These are phyloP conservation scores for Inosperma sp. DNA, from an alignment of 768 basidiomycete genomes.

Conservation along the genomic window DNA sequence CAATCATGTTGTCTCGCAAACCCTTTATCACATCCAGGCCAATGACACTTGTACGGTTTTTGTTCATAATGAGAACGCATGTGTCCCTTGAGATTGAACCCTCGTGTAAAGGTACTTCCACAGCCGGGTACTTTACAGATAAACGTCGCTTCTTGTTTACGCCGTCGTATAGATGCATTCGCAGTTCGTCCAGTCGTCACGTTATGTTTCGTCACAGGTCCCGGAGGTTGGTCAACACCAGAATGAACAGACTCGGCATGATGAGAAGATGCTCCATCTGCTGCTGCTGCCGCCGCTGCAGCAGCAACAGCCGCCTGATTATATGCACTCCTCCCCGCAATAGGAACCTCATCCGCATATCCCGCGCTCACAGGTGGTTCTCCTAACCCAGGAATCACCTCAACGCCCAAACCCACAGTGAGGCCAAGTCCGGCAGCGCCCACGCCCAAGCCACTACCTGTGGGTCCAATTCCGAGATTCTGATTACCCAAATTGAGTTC, in stretches of 20 bases:
- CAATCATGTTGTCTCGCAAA: slow-evolving; percentile 95
- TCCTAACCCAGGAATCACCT: slow-evolving; percentile 18
- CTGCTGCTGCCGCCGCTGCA: not conserved
- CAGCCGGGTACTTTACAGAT: slow-evolving; percentile 78
- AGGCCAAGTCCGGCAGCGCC: slow-evolving; percentile 12
- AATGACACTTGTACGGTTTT: slow-evolving; percentile 91
- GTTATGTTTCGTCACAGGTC: slow-evolving; percentile 57
- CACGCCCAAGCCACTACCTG: slow-evolving; percentile 6
- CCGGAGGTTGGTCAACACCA: not conserved
- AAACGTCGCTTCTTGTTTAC: slow-evolving; percentile 88
- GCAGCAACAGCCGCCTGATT: slow-evolving; percentile 10
- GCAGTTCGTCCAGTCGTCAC: slow-evolving; percentile 90
- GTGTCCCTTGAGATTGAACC: slow-evolving; percentile 96
- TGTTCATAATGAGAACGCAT: slow-evolving; percentile 93
- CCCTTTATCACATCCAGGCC: slow-evolving; percentile 92
- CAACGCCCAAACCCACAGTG: slow-evolving; percentile 7
- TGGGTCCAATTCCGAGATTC: not conserved
- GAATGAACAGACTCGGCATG: slow-evolving; percentile 13
- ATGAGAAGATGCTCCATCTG: not conserved
- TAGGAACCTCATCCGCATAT: slow-evolving; percentile 26
- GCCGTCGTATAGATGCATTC: slow-evolving; percentile 76
- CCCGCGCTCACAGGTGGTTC: slow-evolving; percentile 27
- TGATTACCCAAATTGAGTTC: not conserved
- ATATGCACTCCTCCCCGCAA: slow-evolving; percentile 24
- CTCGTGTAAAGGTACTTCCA: slow-evolving; percentile 84